These are phyloP conservation scores for Rugosomyces carneus DNA, from an alignment of 1,284 basidiomycete species.

Conservation along the genomic window DNA sequence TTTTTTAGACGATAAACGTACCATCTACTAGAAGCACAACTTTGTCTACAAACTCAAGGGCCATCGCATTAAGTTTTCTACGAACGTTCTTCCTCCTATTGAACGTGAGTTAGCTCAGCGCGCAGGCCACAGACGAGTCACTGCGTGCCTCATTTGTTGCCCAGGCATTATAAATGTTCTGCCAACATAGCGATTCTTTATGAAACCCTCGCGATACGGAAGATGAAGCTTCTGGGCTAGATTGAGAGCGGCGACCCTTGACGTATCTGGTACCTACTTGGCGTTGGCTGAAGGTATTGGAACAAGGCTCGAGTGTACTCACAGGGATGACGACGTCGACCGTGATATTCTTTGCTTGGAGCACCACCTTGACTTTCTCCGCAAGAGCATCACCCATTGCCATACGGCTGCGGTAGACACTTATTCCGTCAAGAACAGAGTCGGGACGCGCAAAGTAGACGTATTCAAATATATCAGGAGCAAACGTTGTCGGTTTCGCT, in stretches of 20 bases:
- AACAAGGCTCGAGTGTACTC: constrained; percentile 18
- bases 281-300: too few relatives aligned
- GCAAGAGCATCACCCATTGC: constrained; percentile 98
- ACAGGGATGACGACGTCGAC: constrained; percentile 98
- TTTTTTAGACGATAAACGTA: constrained; percentile 36
- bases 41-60: constrained; percentile 93
- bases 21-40: constrained; percentile 96
- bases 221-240: constrained; percentile 86
- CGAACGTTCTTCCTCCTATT: constrained; percentile 89
- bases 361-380: constrained; percentile 74
- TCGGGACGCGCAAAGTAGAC: constrained; percentile 99
- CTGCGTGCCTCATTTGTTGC: constrained; percentile 75
- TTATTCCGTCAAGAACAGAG: constrained; percentile 95
- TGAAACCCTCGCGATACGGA: constrained; percentile 97
- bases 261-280: constrained; percentile 88
- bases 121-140: background rate
- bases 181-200: constrained; percentile 98
- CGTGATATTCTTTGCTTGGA: constrained; percentile 62
- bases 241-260: constrained; percentile 93
- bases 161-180: constrained; percentile 99
- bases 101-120: background rate
- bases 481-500: constrained; percentile 65
- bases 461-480: constrained; percentile 99
- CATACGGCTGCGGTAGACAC: constrained; percentile 97
- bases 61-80: constrained; percentile 97